Conservation (phyloP, 495 filamentous ascomycete species). For the Penicillium manginii region DNA sequence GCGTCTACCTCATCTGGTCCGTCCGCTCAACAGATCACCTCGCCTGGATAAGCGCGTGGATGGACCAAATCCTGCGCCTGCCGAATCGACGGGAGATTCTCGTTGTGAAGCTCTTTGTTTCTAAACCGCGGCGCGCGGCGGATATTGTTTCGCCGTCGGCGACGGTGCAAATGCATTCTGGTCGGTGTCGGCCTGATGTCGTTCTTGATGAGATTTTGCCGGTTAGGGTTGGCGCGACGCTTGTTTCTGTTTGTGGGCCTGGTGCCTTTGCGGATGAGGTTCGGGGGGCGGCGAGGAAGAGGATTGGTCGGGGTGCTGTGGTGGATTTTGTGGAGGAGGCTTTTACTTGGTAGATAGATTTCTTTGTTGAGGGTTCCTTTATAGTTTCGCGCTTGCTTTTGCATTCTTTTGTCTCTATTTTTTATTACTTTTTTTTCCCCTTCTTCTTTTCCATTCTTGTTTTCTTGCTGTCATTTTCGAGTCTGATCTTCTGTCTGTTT, state of each 20-base stretch:
- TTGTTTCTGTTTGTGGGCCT: constrained; percentile 87
- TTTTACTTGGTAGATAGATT: constrained; percentile 69
- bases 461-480: not conserved
- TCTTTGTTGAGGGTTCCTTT: too few species aligned
- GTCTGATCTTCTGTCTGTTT: not conserved
- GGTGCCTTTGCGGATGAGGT: constrained; percentile 91
- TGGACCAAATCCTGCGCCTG: constrained; percentile 90
- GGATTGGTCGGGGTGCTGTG: constrained; percentile 64
- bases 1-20: constrained; percentile 86
- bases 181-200: constrained; percentile 57
- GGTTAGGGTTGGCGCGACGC: constrained; percentile 76
- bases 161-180: constrained; percentile 89
- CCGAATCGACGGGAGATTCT: constrained; percentile 81
- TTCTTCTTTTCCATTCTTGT: constrained; percentile 12
- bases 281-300: constrained; percentile 66
- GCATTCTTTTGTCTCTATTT: constrained; percentile 4
- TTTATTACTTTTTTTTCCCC: not conserved
- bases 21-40: constrained; percentile 87
- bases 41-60: constrained; percentile 92
- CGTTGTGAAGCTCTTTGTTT: constrained; percentile 86
- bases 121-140: constrained; percentile 60
- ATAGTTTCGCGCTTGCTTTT: too few species aligned
- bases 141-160: constrained; percentile 82
- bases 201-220: constrained; percentile 80
- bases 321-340: constrained; percentile 95